Evolutionary conservation across 257 asterid species (phyloP), one percentile per base, ranked within the genome.

Genomic region (Cinchona pubescens): DNA sequence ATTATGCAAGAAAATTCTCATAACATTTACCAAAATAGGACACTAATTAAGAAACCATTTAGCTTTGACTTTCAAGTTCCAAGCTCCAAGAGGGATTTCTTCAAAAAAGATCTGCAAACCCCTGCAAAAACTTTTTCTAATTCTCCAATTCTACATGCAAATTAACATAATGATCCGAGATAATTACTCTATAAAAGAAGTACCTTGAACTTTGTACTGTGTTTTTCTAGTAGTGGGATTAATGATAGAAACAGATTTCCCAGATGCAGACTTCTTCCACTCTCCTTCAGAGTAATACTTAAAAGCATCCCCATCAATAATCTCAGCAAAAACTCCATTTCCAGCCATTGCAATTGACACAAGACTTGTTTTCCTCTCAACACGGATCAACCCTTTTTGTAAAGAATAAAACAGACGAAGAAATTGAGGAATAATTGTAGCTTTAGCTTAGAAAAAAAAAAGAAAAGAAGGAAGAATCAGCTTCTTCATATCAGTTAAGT

Each of bases 191-290:
- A 46, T 8, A 38, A 29, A 18, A 40, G 0, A 67, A 59, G 40
- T 85, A 93, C 98, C 99, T 90, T 92, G 97, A 82, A 94, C 99
- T 65, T 86, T 94, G 86, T 94, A 94, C 75, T 94, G 96, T 53
- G 91, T 85, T 69, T 85, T 90, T 77, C 98, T 89, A 0, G 98
- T 89, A 45, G 97, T 87, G 5, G 99, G 99, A 84, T 94, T 94
- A 3, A 89, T 78, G 48, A 94, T 94, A 14, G 92, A 48, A 63
- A 92, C 98, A 60, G 98, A 76, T 42, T 94, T 92, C 0, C 91
- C 97, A 42, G 98, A 90, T 10, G 92, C 73, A 58, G 96, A 92
- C 35, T 70, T 84, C 75, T 82, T 90, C 99, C 99, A 94, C 71
- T 88, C 97, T 74, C 98, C 96, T 73, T 93, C 96, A 25, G 84